Base-by-base conservation (phyloP, 352 stramenopile species). In the Globisporangium emineosum region DNA sequence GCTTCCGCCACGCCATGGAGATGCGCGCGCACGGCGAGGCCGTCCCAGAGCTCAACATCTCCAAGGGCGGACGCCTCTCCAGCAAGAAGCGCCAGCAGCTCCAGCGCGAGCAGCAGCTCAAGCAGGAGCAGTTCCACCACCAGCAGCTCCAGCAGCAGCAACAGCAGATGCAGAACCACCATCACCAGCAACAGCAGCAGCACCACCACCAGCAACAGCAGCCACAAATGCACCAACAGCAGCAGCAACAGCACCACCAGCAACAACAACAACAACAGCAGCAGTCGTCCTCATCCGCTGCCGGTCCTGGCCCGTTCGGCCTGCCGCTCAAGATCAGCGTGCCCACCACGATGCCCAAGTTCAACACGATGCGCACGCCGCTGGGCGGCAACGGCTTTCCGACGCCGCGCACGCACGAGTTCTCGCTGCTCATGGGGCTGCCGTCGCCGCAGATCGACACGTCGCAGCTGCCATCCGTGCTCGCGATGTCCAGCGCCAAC, bases 71-170 rank as follows among this genome's bases (percentile, higher is more conserved):
- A 6, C 82, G 82, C 7, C 60, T 89, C 12, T 83, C 78, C 53
- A 87, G 76, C 64, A 91, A 91, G 69, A 89, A 88, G 64, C 78
- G 80, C 19, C 76, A 88, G 70, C 78, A 90, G 61, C 74, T 88
- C 54, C 81, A 88, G 62, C 78, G 72, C 45, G 75, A 90, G 57
- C 81, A 88, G 65, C 77, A 83, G 64, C 75, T 86, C 62, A 88
- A 90, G 68, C 79, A 88, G 68, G 81, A 90, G 61, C 78, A 90
- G 59, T 90, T 91, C 72, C 79, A 89, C 64, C 78, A 89, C 63
- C 78, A 86, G 55, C 81, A 90, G 69, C 76, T 90, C 43, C 76
- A 85, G 69, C 79, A 90, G 52, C 78, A 90, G 56, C 77, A 83
- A 30, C 76, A 79, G 23, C 72, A 73, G 21, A 70, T 73, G 35